A percentile compares a stretch with the other conserved stretches of the same genome.
Conservation (phyloP, 1,284 basidiomycete genomes). For the Boletus hoseneyae region DNA sequence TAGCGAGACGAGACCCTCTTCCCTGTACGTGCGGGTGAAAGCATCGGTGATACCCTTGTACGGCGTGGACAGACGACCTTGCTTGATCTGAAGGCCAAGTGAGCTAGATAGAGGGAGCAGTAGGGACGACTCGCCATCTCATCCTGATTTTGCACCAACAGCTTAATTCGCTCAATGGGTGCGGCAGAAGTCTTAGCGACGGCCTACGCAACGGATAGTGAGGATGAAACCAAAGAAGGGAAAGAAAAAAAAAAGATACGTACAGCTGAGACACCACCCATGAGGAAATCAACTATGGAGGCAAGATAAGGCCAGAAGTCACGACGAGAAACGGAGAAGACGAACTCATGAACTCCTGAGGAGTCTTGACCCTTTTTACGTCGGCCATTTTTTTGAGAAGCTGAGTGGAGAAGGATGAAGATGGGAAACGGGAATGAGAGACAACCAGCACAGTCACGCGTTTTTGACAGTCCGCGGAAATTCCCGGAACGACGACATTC, state of each 20-base stretch:
- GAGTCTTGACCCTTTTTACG: conserved; percentile 70
- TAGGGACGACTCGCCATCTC: conserved; percentile 62
- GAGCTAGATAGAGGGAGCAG: conserved; percentile 1
- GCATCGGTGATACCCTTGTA: conserved; percentile 95
- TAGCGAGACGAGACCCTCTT: conserved; percentile 88
- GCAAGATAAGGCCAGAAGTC: conserved; percentile 1
- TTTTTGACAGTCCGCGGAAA: conserved; percentile 37
- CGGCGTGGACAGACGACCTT: conserved; percentile 86
- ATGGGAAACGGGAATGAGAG: conserved; percentile 36
- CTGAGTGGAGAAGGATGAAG: conserved; percentile 49
- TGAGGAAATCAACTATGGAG: conserved; percentile 77
- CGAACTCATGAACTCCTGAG: conserved; percentile 72
- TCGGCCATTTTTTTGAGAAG: conserved; percentile 68
- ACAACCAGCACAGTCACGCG: conserved; percentile 35
- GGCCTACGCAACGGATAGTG: conserved; percentile 49
- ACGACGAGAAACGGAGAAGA: conserved; percentile 6
- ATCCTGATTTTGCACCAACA: conserved; percentile 97
- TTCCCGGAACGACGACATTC: conserved; percentile 37
- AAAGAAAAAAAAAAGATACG: conserved; percentile 30
- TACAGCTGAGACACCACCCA: conserved; percentile 91
- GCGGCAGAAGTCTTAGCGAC: conserved; percentile 98
- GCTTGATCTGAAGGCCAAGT: conserved; percentile 74
- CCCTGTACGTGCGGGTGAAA: conserved; percentile 81
- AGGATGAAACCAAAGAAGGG: conserved; percentile 5
- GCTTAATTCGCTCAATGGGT: conserved; percentile 99